Evolutionary conservation across 176 grass and related monocot genomes (phyloP), one percentile per base, ranked within the genome.

Genomic region (Echinochloa phyllopogon): DNA sequence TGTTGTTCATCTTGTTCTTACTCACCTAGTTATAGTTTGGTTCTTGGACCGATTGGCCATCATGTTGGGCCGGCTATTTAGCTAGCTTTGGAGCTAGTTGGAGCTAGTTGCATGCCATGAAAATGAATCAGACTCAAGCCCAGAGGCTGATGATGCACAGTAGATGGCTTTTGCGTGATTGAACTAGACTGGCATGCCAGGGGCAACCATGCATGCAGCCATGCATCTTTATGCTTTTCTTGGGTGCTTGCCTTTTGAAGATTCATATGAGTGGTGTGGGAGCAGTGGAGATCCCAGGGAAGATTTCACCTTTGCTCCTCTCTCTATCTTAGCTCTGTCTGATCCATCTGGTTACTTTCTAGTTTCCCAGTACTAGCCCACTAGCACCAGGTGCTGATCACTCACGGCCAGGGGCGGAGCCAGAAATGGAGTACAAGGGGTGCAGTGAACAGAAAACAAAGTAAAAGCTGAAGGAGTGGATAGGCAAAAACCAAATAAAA

Each of bases 81-180:
- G 63, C 64, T 86, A 58, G 66, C 75, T 88, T 84, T 85, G 65
- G 48, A 57, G 57, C 58, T 68, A 74, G 81, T 84, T 85, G 65
- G 48, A 57, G 57, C 58, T 68, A 74, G 81, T 75, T 85, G 69
- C 69, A 58, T 78, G 78, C 58, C 66, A 76, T 69, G 83, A 72
- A 89, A 77, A 76, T 69, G 83, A 72, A 89, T 72, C 75, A 64
- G 70, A 77, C 83, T 50, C 62, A 65, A 77, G 76, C 70, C 83
- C 64, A 36, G 40, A 73, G 75, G 52, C 45, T 57, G 74, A 83
- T 57, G 74, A 83, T 73, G 85, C 85, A 84, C 88, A 82, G 77
- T 93, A 74, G n/a, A 68, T 72, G 84, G 75, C 89, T 95, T 97
- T 93, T 90, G 87, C 89, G 88, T 98, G 93, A 98, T 98, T 98